Evolutionary conservation across 768 basidiomycete genomes (phyloP), one percentile per base, ranked within the genome.

Genomic region (Phaffia australis): DNA sequence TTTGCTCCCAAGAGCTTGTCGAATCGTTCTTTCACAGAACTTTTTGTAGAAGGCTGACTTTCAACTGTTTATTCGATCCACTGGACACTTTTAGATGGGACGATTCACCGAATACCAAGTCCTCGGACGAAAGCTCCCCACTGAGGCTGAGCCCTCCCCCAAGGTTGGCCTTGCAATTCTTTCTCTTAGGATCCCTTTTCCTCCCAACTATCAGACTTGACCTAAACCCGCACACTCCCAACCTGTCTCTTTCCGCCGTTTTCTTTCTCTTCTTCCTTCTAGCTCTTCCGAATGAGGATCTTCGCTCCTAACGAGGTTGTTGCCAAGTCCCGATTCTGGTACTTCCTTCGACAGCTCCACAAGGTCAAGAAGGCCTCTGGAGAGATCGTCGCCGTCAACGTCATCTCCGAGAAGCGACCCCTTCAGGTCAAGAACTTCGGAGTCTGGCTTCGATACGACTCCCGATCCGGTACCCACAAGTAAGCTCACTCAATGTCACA

Each of bases 361-460:
- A 98, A 98, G 83, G 93, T 94, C 80, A 99, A 98, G 84, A 95
- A 94, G 81, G 94, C 93, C 79, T 89, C 83, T 78, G 94, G 94
- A 76, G 95, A 99, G 83, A 91, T 99, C 79, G 91, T 99, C 77
- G 89, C 88, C 77, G 87, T 98, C 81, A 93, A 95, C 80, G 84
- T 89, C 79, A 97, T 98, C 77, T 84, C 87, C 76, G 94, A 98
- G 82, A 93, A 89, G 84, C 90, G 87, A 79, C 95, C 95, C 27
- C 77, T 95, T 79, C 93, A 93, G 81, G 88, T 97, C 79, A 98
- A 99, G 85, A 98, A 95, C 87, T 97, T 99, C 77, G 95, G 95
- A 72, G 89, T 99, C 81, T 98, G 95, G 95, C 80, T 99, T 77
- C 88, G 94, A 73, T 99, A 99, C 80, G 95, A 99, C 81, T 98